phyloP scores from a whole-genome alignment of 106 monocot genomes.

The Xerophyta viscosa region DNA sequence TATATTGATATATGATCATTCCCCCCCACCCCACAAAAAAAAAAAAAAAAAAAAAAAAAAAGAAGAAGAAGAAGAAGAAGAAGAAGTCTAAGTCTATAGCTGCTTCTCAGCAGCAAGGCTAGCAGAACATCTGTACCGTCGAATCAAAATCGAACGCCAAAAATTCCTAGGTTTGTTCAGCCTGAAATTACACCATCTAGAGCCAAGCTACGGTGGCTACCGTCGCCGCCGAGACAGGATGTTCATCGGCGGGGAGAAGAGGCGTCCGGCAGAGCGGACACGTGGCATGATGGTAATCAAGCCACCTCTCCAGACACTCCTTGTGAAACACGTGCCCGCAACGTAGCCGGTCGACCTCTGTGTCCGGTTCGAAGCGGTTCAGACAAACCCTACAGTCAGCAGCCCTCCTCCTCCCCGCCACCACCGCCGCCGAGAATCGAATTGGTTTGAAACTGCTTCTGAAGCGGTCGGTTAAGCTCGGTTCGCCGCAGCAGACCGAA shows the following conservation, averaged over 20 bases:
- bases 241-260: constrained; percentile 23
- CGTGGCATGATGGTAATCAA: constrained; percentile 68
- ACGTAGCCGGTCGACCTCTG: constrained; percentile 65
- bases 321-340: constrained; percentile 85
- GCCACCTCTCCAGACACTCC: constrained; percentile 66
- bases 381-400: constrained; percentile 76
- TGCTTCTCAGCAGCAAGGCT: too few species aligned
- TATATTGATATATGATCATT: too few species aligned
- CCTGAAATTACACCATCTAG: background rate
- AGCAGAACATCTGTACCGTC: too few species aligned
- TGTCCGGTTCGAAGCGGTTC: constrained; percentile 51
- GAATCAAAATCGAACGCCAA: background rate
- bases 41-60: too few species aligned
- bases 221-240: background rate
- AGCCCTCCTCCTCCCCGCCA: constrained; percentile 6
- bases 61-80: too few species aligned
- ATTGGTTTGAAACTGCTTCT: constrained; percentile 46
- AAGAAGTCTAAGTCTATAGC: too few species aligned
- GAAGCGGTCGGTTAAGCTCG: constrained; percentile 47
- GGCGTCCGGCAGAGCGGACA: constrained; percentile 75
- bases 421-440: constrained; percentile 30
- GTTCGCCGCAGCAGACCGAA: constrained; percentile 11
- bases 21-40: too few species aligned
- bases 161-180: too few species aligned
- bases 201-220: background rate